Percentiles rank a stretch among this genome's conserved stretches.
These are phyloP conservation scores for Eucalyptus tenuipes DNA, from an alignment of 345 rosid genomes.

Conservation along the genomic window DNA sequence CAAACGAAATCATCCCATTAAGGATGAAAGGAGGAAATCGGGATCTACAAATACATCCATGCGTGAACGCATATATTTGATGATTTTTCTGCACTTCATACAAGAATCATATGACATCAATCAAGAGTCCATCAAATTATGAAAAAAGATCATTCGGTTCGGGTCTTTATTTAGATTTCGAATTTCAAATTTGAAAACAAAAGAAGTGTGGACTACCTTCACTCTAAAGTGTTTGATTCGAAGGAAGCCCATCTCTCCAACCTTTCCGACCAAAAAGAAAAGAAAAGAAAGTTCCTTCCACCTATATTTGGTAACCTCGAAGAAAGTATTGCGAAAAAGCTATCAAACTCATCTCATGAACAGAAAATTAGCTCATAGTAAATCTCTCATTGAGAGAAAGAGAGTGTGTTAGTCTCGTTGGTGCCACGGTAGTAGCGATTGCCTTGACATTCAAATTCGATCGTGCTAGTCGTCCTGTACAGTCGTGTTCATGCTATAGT, in stretches of 20 bases:
- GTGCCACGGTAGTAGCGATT: not conserved
- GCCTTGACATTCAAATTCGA: not conserved
- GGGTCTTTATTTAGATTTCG: not conserved
- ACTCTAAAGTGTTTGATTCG: not conserved
- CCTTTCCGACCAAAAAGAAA: not conserved
- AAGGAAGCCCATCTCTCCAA: not conserved
- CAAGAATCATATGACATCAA: not conserved
- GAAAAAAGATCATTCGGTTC: not conserved
- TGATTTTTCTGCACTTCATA: not conserved
- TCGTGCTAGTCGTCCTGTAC: fast-evolving
- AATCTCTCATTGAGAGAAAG: not conserved
- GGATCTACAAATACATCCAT: fast-evolving
- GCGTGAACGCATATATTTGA: fast-evolving
- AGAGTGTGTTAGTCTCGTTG: fast-evolving
- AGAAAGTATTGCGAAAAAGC: not conserved
- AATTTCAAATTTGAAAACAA: not conserved
- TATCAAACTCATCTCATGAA: not conserved
- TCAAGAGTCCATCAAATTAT: not conserved
- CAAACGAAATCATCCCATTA: not conserved
- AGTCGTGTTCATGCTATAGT: not conserved
- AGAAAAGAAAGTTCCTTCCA: not conserved
- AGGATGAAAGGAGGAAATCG: fast-evolving
- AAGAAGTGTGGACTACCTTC: fast-evolving
- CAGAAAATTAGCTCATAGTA: not conserved
- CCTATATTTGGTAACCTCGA: not conserved